Evolutionary conservation across 2,329 filamentous ascomycete species (phyloP).

Genomic region (Sclerotinia borealis): DNA sequence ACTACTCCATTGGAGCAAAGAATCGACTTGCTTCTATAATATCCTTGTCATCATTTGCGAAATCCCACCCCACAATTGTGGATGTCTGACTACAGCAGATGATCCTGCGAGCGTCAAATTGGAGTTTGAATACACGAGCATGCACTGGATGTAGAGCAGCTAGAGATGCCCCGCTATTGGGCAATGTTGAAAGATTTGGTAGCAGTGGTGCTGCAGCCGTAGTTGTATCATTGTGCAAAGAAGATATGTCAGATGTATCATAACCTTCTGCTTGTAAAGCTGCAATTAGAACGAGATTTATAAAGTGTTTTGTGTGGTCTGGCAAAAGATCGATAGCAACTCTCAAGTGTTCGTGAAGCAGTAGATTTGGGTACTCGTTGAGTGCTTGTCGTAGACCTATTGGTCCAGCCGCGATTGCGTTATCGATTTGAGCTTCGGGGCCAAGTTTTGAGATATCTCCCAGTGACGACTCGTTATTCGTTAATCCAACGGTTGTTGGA

Average conservation of each 20-base stretch:
- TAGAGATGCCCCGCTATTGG: background rate
- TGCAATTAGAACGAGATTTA: slow-evolving; percentile 14
- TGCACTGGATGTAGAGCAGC: slow-evolving; percentile 16
- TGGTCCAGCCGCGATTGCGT: slow-evolving; percentile 45
- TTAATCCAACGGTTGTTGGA: background rate
- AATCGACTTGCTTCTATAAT: slow-evolving; percentile 73
- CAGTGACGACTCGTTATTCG: background rate
- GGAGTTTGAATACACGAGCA: slow-evolving; percentile 80
- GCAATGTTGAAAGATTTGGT: slow-evolving; percentile 19
- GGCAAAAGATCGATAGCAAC: slow-evolving; percentile 18
- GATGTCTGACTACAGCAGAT: slow-evolving; percentile 91
- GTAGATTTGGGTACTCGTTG: slow-evolving; percentile 23
- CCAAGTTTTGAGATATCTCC: slow-evolving; percentile 19
- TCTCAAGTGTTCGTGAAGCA: slow-evolving; percentile 18
- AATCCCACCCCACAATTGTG: slow-evolving; percentile 95
- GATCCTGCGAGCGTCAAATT: slow-evolving; percentile 89
- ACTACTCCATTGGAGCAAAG: slow-evolving; percentile 58
- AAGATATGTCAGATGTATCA: background rate
- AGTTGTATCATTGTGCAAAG: background rate
- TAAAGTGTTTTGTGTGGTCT: slow-evolving; percentile 13
- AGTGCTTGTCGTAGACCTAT: slow-evolving; percentile 34
- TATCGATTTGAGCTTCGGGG: slow-evolving; percentile 46
- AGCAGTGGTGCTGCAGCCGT: background rate
- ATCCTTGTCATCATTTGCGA: slow-evolving; percentile 78
- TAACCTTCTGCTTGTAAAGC: background rate